Evolutionary conservation across 441 rosid genomes (phyloP).

Genomic region (Gossypium davidsonii): DNA sequence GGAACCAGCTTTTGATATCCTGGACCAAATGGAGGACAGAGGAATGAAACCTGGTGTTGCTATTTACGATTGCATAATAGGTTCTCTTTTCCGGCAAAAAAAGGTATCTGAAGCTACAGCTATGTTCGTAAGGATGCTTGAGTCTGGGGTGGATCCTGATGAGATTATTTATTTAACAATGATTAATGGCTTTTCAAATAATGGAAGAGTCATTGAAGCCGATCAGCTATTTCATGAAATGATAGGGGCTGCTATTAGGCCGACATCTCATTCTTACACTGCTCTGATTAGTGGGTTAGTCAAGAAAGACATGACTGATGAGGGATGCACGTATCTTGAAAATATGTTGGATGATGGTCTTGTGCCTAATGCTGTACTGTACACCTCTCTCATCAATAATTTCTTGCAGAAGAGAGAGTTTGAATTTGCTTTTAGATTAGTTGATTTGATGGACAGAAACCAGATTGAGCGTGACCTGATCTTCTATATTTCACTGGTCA

Average conservation of each 20-base stretch:
- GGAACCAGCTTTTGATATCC: slow-evolving; percentile 30
- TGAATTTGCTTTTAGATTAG: slow-evolving; percentile 40
- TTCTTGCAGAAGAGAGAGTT: slow-evolving; percentile 49
- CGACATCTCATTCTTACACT: slow-evolving; percentile 44
- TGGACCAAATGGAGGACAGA: slow-evolving; percentile 39
- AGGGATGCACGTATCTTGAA: slow-evolving; percentile 49
- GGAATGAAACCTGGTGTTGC: slow-evolving; percentile 53
- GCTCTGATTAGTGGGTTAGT: slow-evolving; percentile 47
- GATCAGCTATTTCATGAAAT: slow-evolving; percentile 38
- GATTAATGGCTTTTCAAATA: slow-evolving; percentile 49
- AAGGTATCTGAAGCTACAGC: slow-evolving; percentile 48
- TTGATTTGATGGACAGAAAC: slow-evolving; percentile 41
- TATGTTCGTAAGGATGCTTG: slow-evolving; percentile 48
- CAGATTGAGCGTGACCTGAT: slow-evolving; percentile 38
- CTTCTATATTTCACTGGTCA: slow-evolving; percentile 32
- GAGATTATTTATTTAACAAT: slow-evolving; percentile 51
- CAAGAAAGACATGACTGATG: slow-evolving; percentile 39
- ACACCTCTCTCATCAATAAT: slow-evolving; percentile 43
- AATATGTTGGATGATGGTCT: slow-evolving; percentile 56
- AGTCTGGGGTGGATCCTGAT: slow-evolving; percentile 56
- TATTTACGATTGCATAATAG: slow-evolving; percentile 47
- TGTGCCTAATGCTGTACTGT: slow-evolving; percentile 44
- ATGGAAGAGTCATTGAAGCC: slow-evolving; percentile 38
- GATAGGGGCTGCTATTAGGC: slow-evolving; percentile 34
- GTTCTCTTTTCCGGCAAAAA: slow-evolving; percentile 36